Evolutionary conservation across 2,329 filamentous ascomycete species (phyloP), one percentile per base, ranked within the genome.

Genomic region (Orbilia blumenaviensis): DNA sequence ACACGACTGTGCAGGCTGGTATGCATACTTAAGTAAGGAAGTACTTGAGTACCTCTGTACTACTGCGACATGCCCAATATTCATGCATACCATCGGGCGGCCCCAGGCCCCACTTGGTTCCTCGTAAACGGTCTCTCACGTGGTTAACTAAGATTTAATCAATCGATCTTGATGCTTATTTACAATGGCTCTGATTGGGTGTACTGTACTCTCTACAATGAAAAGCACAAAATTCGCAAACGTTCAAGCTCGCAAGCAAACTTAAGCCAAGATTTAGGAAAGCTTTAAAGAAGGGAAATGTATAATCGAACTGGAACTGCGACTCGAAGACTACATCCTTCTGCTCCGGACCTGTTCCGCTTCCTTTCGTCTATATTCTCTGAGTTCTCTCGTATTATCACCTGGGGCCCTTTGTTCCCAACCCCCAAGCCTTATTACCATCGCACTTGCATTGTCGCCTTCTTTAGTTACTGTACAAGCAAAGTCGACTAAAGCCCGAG

Each of bases 311-410:
- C 46, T 16, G n/a, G n/a, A 27, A 44, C 36, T 25, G 10, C 3
- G n/a, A 23, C 21, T 42, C n/a, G 14, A 54, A 52, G 41, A 46
- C 72, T 78, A 80, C 79, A 80, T 80, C 62, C 79, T 83, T 83
- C 89, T 89, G 76, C 90, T 88, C 78, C 90, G 87, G 81, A 94
- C 88, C 48, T 94, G 94, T 85, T 97, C 91, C 3, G 94, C 93
- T 82, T 97, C 93, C 58, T 89, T 86, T 81, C 88, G 89, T 82
- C 93, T 89, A 83, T 90, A 94, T 79, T 96, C 93, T 76, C 95
- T 88, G 82, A 94, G 89, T 86, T 98, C 94, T 84, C 93, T 96
- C 3, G 94, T 98, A 74, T 94, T 83, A 0, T 95, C 95, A 2
- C 95, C 95, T 82, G 98, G 94, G 56, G 87, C 89, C 76, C 92